phyloP scores from a whole-genome alignment of 2,329 filamentous ascomycete genomes.

The Aspergillus melleus region DNA sequence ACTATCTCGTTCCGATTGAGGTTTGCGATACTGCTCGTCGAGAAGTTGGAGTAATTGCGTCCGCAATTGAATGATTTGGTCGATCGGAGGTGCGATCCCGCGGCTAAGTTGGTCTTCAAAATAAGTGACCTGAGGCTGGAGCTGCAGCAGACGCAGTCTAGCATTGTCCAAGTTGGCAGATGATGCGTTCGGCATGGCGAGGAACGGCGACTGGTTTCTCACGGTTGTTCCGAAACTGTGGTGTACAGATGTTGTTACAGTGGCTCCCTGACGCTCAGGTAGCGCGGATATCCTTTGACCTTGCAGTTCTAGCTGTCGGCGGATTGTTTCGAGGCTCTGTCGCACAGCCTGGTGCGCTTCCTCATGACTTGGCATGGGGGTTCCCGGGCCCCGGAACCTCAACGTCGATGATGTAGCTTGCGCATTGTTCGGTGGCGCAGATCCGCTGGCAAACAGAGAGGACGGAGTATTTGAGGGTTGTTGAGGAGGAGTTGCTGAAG shows the following conservation, averaged over 20 bases:
- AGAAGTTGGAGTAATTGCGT: slow-evolving; percentile 32
- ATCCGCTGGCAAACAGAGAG: slow-evolving; percentile 9
- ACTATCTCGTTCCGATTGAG: slow-evolving; percentile 22
- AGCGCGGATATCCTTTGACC: slow-evolving; percentile 6
- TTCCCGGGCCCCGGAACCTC: slow-evolving; percentile 13
- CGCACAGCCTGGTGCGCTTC: slow-evolving; percentile 23
- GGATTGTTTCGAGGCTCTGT: slow-evolving; percentile 23
- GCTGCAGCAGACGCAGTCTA: slow-evolving; percentile 17
- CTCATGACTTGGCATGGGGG: slow-evolving; percentile 10
- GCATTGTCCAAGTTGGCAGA: slow-evolving; percentile 11
- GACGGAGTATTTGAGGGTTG: slow-evolving; percentile 10
- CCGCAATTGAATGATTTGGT: slow-evolving; percentile 31
- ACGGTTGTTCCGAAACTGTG: not conserved
- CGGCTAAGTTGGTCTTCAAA: slow-evolving; percentile 31
- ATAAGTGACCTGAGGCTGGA: slow-evolving; percentile 25
- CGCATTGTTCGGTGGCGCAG: slow-evolving; percentile 1
- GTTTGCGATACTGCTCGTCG: slow-evolving; percentile 33
- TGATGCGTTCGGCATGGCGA: not conserved
- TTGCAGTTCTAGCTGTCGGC: slow-evolving; percentile 22
- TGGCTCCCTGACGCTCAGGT: not conserved
- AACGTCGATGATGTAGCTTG: slow-evolving; percentile 9
- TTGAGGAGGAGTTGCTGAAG: not conserved
- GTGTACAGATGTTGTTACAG: not conserved
- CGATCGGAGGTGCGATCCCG: slow-evolving; percentile 29
- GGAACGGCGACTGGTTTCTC: slow-evolving; percentile 3